Percentiles rank a stretch among this genome's conserved stretches.
These are phyloP conservation scores for Rhodotorula sp. DNA, from an alignment of 1,284 basidiomycete species.

Conservation along the genomic window DNA sequence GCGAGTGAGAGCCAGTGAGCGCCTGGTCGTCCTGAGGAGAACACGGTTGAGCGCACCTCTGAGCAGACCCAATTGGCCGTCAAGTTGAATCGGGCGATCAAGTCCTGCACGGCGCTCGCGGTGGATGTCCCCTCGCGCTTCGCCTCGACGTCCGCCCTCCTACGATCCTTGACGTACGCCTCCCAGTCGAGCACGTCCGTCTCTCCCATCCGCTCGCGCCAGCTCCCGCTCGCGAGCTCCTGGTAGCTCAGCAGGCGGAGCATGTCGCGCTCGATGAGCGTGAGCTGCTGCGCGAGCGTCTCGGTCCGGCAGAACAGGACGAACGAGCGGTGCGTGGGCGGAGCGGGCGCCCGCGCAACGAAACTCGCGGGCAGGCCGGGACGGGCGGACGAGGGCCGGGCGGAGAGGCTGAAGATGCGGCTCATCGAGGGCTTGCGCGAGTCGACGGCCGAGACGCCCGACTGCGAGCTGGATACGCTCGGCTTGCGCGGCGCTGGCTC, in stretches of 20 bases:
- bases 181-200: slow-evolving; percentile 79
- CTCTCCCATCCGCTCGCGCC: slow-evolving; percentile 56
- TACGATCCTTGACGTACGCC: slow-evolving; percentile 72
- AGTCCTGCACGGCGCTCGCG: slow-evolving; percentile 59
- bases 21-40: no score
- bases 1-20: background rate
- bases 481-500: background rate
- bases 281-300: slow-evolving; percentile 72
- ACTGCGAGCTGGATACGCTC: background rate
- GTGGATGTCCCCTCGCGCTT: slow-evolving; percentile 47
- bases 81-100: slow-evolving; percentile 84
- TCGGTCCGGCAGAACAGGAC: slow-evolving; percentile 61
- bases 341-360: background rate
- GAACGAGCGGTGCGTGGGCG: slow-evolving; percentile 62
- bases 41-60: slow-evolving; percentile 54
- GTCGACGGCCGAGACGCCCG: background rate
- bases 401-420: slow-evolving; percentile 18
- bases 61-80: slow-evolving; percentile 66
- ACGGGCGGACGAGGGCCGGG: background rate
- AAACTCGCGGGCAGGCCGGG: background rate
- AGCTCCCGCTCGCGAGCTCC: slow-evolving; percentile 50
- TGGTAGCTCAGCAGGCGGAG: slow-evolving; percentile 66
- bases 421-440: slow-evolving; percentile 32
- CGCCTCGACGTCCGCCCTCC: slow-evolving; percentile 66
- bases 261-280: slow-evolving; percentile 83